Percentiles rank a stretch among this genome's conserved stretches.
Conservation (phyloP, 2,329 filamentous ascomycete species). For the Monosporascus sp. region DNA sequence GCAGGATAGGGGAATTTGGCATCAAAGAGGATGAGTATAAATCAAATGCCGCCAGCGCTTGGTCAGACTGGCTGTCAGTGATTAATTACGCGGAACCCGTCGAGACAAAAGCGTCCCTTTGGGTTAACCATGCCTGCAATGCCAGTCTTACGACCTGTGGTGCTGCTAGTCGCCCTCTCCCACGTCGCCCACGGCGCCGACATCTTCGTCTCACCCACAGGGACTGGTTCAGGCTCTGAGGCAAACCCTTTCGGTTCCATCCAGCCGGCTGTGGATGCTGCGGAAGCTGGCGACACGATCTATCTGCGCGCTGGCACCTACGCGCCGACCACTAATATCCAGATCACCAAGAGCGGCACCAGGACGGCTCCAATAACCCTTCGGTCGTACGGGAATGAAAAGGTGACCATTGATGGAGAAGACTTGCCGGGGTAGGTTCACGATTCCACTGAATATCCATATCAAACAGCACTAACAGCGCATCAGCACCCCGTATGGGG, state of each 20-base stretch:
- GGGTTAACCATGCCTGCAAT: background rate
- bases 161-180: background rate
- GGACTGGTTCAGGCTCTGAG: slow-evolving; percentile 32
- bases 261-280: slow-evolving; percentile 39
- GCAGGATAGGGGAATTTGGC: no score
- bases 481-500: slow-evolving; percentile 30
- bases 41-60: no score
- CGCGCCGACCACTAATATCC: slow-evolving; percentile 39
- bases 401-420: slow-evolving; percentile 42
- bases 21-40: no score
- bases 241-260: slow-evolving; percentile 38
- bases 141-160: background rate
- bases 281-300: slow-evolving; percentile 40
- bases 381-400: slow-evolving; percentile 35
- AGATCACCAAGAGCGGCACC: slow-evolving; percentile 39
- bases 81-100: no score
- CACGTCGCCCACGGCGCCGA: slow-evolving; percentile 20
- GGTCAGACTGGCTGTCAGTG: no score
- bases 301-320: slow-evolving; percentile 40
- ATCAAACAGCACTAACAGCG: background rate
- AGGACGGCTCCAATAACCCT: slow-evolving; percentile 34
- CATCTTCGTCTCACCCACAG: slow-evolving; percentile 40
- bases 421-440: slow-evolving; percentile 19
- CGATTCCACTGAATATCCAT: background rate
- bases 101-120: no score